Conservation (phyloP, 1,139 yeast genomes). For the Taphrina communis region DNA sequence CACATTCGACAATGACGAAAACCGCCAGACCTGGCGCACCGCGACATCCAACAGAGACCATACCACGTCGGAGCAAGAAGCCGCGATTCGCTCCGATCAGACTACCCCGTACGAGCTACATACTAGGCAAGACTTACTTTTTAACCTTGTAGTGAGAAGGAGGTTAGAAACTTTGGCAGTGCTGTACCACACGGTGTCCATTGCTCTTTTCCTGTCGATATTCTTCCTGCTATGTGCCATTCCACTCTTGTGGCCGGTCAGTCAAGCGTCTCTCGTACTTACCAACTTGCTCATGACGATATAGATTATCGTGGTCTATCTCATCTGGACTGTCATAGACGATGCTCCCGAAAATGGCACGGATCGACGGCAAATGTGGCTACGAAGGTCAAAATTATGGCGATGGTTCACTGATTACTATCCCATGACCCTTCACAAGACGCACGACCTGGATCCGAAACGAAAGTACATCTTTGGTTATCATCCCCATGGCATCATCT, state of each 20-base stretch:
- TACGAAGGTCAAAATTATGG: conserved; percentile 36
- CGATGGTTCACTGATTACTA: conserved; percentile 69
- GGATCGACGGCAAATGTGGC: conserved; percentile 27
- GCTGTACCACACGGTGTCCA: conserved; percentile 61
- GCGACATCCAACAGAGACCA: conserved; percentile 24
- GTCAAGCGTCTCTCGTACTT: background rate
- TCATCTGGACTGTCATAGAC: conserved; percentile 39
- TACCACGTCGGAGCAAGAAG: conserved; percentile 13
- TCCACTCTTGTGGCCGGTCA: conserved; percentile 48
- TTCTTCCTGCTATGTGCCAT: conserved; percentile 39
- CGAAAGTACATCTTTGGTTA: conserved; percentile 52
- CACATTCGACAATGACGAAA: background rate
- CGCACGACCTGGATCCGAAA: conserved; percentile 72
- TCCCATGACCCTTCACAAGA: conserved; percentile 77
- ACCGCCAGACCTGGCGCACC: background rate
- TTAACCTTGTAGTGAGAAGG: conserved; percentile 53
- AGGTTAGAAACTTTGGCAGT: conserved; percentile 74
- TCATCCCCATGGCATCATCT: conserved; percentile 96
- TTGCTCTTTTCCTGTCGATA: conserved; percentile 30
- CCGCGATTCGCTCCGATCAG: conserved; percentile 37
- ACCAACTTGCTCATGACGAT: background rate
- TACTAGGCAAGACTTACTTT: too few species aligned
- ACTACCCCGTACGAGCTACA: conserved; percentile 35
- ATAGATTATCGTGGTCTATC: conserved; percentile 34
- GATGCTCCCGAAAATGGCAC: conserved; percentile 35